Percentiles rank a stretch among this genome's conserved stretches.
Conservation (phyloP, 306 rosid species). For the Trifolium fragiferum region DNA sequence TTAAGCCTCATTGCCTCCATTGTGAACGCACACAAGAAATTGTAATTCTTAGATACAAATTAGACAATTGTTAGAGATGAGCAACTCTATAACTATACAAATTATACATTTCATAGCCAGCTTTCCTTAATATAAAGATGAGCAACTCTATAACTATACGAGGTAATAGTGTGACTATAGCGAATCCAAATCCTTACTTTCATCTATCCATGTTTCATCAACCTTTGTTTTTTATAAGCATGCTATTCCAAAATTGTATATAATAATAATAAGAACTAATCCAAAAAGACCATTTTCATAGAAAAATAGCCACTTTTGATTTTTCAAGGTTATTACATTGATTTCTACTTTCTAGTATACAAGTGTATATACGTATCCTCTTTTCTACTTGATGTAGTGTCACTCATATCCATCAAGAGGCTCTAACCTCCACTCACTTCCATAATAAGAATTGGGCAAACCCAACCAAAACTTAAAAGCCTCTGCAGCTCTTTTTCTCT, state of each 20-base stretch:
- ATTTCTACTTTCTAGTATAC: background rate
- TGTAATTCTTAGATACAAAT: too few relatives aligned
- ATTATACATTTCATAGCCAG: too few relatives aligned
- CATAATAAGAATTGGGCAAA: conserved; percentile 94
- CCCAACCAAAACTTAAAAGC: conserved; percentile 98
- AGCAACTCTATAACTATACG: too few relatives aligned
- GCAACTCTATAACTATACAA: too few relatives aligned
- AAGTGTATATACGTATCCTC: background rate
- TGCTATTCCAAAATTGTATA: background rate
- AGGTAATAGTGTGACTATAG: too few relatives aligned
- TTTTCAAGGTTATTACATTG: background rate
- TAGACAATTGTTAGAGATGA: too few relatives aligned
- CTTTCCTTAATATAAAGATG: too few relatives aligned
- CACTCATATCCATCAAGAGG: conserved; percentile 64
- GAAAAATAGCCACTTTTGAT: background rate
- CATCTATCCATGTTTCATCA: background rate
- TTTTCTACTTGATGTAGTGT: conserved; percentile 19
- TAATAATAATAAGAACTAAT: background rate
- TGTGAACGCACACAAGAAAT: too few relatives aligned
- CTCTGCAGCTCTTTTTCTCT: conserved; percentile 98
- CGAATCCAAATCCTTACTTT: background rate
- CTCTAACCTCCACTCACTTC: conserved; percentile 92
- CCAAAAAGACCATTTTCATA: conserved; percentile 14
- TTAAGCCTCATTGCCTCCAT: too few relatives aligned
- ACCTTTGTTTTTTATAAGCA: background rate